phyloP scores from a whole-genome alignment of 2,329 filamentous ascomycete genomes.

The Fusarium sp. region DNA sequence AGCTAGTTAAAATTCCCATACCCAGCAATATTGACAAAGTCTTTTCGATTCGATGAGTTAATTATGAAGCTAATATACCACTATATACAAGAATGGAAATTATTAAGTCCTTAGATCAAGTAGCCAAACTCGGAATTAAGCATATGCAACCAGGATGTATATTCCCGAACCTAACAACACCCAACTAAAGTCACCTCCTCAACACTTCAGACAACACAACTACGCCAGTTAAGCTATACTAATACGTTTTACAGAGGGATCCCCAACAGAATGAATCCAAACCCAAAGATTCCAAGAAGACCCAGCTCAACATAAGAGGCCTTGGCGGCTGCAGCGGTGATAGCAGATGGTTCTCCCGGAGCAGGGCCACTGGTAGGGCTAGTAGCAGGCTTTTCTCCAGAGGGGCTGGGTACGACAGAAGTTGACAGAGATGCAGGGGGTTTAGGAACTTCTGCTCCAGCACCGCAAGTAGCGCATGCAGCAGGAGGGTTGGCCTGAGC shows the following conservation, averaged over 20 bases:
- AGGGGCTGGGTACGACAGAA: not conserved
- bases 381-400: not conserved
- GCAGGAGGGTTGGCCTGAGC: not conserved
- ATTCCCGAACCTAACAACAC: not conserved
- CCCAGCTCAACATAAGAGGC: not conserved
- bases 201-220: not conserved
- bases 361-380: not conserved
- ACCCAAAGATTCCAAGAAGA: not conserved
- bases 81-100: not conserved
- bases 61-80: not conserved
- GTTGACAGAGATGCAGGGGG: not conserved
- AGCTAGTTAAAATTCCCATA: accelerated
- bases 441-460: not conserved
- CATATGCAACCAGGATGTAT: too few species aligned
- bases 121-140: not conserved
- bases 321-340: not conserved
- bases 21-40: accelerated
- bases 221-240: too few species aligned
- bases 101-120: not conserved
- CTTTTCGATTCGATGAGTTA: accelerated
- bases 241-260: not conserved
- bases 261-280: not conserved
- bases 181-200: accelerated
- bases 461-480: not conserved
- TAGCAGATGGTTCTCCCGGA: not conserved